These are phyloP conservation scores for Ganoderma leucocontextum DNA, from an alignment of 1,284 basidiomycete species.

Conservation along the genomic window DNA sequence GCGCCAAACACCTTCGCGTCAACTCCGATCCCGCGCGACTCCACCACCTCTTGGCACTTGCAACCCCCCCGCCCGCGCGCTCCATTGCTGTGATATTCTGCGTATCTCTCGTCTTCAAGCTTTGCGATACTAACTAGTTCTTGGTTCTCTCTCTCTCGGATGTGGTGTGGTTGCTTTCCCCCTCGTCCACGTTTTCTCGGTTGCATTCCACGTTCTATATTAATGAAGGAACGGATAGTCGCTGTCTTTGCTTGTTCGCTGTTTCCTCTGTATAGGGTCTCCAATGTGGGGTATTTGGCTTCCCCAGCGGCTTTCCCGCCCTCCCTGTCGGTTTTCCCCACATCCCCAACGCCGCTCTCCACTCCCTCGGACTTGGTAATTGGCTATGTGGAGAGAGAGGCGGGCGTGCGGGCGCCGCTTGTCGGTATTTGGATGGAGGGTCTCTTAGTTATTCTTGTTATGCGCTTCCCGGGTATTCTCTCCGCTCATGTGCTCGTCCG, in stretches of 20 bases:
- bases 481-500: constrained; percentile 7
- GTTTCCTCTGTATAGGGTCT: constrained; percentile 30
- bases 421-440: constrained; percentile 14
- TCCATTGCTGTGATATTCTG: constrained; percentile 7
- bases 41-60: background rate
- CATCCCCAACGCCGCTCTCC: constrained; percentile 7
- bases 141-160: constrained; percentile 11
- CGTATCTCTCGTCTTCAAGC: constrained; percentile 9
- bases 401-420: constrained; percentile 24
- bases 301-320: background rate
- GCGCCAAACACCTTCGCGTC: background rate
- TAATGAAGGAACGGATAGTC: constrained; percentile 32
- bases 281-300: constrained; percentile 9
- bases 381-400: background rate
- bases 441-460: constrained; percentile 29
- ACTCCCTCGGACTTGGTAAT: constrained; percentile 18
- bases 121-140: constrained; percentile 22
- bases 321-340: background rate
- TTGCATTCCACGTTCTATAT: constrained; percentile 27
- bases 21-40: background rate
- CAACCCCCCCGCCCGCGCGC: too few relatives aligned
- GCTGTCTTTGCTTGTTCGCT: constrained; percentile 31
- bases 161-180: constrained; percentile 14
- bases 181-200: constrained; percentile 11
- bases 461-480: constrained; percentile 18